Percentiles rank a stretch among this genome's conserved stretches.
These are phyloP conservation scores for Hygrophoropsis aurantiaca DNA, from an alignment of 768 basidiomycete species.

Conservation along the genomic window DNA sequence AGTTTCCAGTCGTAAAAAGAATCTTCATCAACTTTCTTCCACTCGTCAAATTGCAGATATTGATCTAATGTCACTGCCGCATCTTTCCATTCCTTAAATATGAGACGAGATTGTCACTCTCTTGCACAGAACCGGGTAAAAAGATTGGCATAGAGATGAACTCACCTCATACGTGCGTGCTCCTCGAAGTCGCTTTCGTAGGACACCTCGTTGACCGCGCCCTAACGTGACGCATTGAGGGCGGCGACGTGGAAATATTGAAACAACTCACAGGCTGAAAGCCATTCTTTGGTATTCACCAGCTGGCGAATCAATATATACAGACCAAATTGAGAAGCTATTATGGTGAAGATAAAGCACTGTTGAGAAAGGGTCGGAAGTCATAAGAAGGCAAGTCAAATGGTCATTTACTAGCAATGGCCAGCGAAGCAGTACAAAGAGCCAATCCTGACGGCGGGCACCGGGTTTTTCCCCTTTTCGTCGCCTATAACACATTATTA, in stretches of 20 bases:
- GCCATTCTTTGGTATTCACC: conserved; percentile 93
- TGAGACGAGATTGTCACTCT: background rate
- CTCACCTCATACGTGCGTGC: conserved; percentile 72
- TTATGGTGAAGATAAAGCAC: conserved; percentile 83
- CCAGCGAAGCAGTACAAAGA: conserved; percentile 82
- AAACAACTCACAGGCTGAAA: conserved; percentile 75
- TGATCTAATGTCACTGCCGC: conserved; percentile 77
- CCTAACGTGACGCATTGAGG: conserved; percentile 43
- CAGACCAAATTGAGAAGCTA: conserved; percentile 77
- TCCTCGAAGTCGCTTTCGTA: conserved; percentile 73
- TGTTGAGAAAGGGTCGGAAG: conserved; percentile 28
- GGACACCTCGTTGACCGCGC: conserved; percentile 78
- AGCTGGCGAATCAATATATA: conserved; percentile 89
- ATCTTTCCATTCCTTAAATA: conserved; percentile 80
- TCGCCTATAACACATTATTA: conserved; percentile 31
- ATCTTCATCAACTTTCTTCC: conserved; percentile 89
- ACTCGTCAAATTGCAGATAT: conserved; percentile 82
- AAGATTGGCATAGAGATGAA: background rate
- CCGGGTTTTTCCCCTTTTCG: conserved; percentile 31
- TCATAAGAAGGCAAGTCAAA: background rate
- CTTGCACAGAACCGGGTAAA: background rate
- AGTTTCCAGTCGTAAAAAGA: conserved; percentile 90
- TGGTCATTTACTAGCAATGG: conserved; percentile 66
- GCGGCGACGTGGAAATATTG: background rate
- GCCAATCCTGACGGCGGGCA: conserved; percentile 64